Conservation (phyloP, 257 asterid species). For the Pogostemon cablin region DNA sequence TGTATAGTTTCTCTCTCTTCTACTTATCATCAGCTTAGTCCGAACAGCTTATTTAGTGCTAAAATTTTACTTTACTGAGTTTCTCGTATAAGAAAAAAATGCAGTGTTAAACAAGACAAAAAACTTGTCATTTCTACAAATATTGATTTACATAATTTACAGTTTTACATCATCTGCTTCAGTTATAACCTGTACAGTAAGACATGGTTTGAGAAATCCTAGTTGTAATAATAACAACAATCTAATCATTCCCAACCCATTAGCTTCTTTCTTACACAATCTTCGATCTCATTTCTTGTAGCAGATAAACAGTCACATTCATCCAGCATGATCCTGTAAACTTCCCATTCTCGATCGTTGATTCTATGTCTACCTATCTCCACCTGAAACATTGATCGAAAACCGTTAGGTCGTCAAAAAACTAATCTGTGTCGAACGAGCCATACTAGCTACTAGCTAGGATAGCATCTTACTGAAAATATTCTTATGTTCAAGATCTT, state of each 20-base stretch:
- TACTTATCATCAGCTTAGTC: too few species aligned
- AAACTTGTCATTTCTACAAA: slow-evolving; percentile 17
- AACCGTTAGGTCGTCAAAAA: background rate
- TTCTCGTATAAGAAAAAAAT: too few species aligned
- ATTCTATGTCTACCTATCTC: slow-evolving; percentile 68
- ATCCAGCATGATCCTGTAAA: slow-evolving; percentile 66
- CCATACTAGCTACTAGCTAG: background rate
- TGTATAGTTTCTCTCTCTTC: too few species aligned
- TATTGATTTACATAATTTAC: slow-evolving; percentile 31
- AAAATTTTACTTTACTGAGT: too few species aligned
- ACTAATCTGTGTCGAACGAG: background rate
- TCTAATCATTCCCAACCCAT: slow-evolving; percentile 66
- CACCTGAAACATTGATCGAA: slow-evolving; percentile 41
- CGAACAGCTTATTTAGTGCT: too few species aligned
- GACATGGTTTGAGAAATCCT: slow-evolving; percentile 19
- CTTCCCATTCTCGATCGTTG: slow-evolving; percentile 72
- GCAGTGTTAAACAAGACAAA: background rate
- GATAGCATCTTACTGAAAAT: slow-evolving; percentile 53
- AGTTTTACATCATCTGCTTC: background rate
- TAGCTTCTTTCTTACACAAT: slow-evolving; percentile 58
- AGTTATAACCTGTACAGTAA: slow-evolving; percentile 40
- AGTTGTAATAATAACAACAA: background rate
- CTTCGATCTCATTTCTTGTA: slow-evolving; percentile 54
- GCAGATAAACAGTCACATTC: slow-evolving; percentile 50
- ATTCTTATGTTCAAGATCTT: slow-evolving; percentile 51